Percentiles rank a stretch among this genome's conserved stretches.
These are phyloP conservation scores for Hygrophoropsis aurantiaca DNA, from an alignment of 768 basidiomycete genomes.

Conservation along the genomic window DNA sequence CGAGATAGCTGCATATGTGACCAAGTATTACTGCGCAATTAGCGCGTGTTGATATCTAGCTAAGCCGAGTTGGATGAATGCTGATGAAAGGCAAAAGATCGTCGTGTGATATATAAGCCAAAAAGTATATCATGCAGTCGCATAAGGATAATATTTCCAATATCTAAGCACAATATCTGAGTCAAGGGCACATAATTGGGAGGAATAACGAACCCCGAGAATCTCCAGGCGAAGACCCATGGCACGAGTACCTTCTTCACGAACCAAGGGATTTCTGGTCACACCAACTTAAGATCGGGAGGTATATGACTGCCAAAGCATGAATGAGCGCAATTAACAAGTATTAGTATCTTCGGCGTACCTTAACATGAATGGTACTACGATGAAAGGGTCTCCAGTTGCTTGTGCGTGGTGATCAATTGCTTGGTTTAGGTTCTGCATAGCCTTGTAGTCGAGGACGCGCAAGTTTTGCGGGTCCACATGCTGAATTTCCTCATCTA, in stretches of 20 bases:
- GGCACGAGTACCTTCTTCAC: slow-evolving; percentile 36
- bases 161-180: slow-evolving; percentile 26
- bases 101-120: too few species aligned
- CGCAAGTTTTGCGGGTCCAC: slow-evolving; percentile 31
- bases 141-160: slow-evolving; percentile 38
- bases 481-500: slow-evolving; percentile 38
- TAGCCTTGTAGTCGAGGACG: slow-evolving; percentile 20
- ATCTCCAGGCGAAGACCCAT: slow-evolving; percentile 31
- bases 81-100: too few species aligned
- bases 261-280: slow-evolving; percentile 40
- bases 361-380: slow-evolving; percentile 39
- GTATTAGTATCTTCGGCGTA: slow-evolving; percentile 7
- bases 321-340: not conserved
- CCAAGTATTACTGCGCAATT: too few species aligned
- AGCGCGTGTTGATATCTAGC: too few species aligned
- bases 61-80: too few species aligned
- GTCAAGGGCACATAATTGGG: not conserved
- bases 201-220: slow-evolving; percentile 33
- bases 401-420: slow-evolving; percentile 29
- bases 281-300: slow-evolving; percentile 35
- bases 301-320: slow-evolving; percentile 36
- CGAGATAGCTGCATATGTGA: too few species aligned
- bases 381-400: slow-evolving; percentile 32
- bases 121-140: slow-evolving; percentile 30
- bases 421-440: slow-evolving; percentile 26